phyloP scores from a whole-genome alignment of 192 early-diverging fungal species.

The Chytriomyces sp. region DNA sequence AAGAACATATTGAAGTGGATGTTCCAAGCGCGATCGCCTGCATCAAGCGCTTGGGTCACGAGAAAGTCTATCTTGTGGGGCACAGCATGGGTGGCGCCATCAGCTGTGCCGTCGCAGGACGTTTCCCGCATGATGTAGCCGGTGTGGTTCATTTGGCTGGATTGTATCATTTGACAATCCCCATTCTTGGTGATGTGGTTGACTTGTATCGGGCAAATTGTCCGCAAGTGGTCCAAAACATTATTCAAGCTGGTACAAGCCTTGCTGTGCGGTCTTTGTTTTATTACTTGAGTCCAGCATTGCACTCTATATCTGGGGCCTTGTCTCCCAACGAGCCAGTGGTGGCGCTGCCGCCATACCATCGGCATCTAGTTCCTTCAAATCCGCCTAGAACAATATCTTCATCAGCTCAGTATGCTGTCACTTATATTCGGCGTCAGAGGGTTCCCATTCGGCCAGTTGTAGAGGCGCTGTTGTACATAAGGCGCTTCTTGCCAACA shows the following conservation, averaged over 20 bases:
- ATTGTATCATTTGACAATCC: conserved; percentile 44
- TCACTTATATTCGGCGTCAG: conserved; percentile 41
- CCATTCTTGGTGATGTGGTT: conserved; percentile 40
- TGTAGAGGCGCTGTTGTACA: conserved; percentile 28
- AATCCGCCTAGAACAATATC: not conserved
- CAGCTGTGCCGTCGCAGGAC: conserved; percentile 49
- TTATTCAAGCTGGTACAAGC: conserved; percentile 19
- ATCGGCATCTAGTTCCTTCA: not conserved
- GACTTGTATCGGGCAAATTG: conserved; percentile 41
- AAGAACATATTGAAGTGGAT: conserved; percentile 48
- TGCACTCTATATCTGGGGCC: conserved; percentile 13
- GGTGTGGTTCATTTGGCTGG: conserved; percentile 54
- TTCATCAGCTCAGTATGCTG: conserved; percentile 13
- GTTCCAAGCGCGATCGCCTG: conserved; percentile 46
- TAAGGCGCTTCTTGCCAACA: conserved; percentile 41
- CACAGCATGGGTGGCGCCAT: conserved; percentile 56
- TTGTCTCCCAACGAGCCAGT: not conserved
- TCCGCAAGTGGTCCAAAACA: conserved; percentile 32
- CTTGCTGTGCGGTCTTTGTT: conserved; percentile 34
- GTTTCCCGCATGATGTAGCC: conserved; percentile 46
- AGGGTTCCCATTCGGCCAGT: conserved; percentile 40
- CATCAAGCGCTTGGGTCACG: conserved; percentile 43
- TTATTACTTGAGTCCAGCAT: conserved; percentile 31
- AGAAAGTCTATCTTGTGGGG: conserved; percentile 50
- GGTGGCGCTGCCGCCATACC: not conserved